Evolutionary conservation across 2,329 filamentous ascomycete genomes (phyloP).

Genomic region (Botrytis fragariae): DNA sequence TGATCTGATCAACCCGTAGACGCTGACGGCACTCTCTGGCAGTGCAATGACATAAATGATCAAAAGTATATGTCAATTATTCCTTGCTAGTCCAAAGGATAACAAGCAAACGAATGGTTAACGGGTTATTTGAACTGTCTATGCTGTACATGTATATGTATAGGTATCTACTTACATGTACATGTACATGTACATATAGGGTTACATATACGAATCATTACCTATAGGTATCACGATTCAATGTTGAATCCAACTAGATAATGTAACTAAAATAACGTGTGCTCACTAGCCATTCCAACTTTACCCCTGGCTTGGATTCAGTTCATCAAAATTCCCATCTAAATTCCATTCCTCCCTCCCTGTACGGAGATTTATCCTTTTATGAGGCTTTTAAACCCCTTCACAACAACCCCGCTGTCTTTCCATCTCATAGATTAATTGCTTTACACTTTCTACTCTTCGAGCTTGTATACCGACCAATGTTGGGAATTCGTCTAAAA

Average conservation of each 20-base stretch:
- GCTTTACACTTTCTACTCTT: background rate
- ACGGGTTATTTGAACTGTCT: background rate
- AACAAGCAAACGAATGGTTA: background rate
- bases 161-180: background rate
- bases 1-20: slow-evolving; percentile 2
- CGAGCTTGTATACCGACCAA: background rate
- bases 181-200: background rate
- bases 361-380: background rate
- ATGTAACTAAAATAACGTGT: background rate
- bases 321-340: background rate
- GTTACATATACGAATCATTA: background rate
- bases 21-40: slow-evolving; percentile 17
- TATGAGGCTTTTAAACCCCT: background rate
- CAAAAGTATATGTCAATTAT: background rate
- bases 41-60: background rate
- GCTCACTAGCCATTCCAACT: background rate
- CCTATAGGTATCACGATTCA: background rate
- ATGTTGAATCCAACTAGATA: background rate
- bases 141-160: background rate
- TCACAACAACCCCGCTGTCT: background rate
- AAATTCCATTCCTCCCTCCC: slow-evolving; percentile 13
- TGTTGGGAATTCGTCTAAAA: background rate
- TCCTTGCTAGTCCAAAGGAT: background rate
- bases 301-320: slow-evolving; percentile 14
- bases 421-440: background rate